Conservation (phyloP, 1,284 basidiomycete species). For the Moniliella sp. region DNA sequence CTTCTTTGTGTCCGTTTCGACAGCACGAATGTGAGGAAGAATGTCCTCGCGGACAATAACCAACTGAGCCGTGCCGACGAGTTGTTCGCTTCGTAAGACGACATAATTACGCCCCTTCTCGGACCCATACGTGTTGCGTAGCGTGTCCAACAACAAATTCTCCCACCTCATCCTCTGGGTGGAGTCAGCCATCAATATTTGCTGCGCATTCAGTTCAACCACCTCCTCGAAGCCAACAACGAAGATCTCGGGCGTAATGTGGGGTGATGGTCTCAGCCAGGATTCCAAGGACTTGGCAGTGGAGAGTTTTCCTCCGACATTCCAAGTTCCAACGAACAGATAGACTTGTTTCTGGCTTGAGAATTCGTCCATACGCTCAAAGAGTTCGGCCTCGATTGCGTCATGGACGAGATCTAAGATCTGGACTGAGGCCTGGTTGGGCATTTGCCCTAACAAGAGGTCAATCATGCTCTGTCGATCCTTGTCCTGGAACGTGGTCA, state of each 20-base stretch:
- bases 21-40: conserved; percentile 57
- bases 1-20: conserved; percentile 81
- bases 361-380: conserved; percentile 51
- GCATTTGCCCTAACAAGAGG: conserved; percentile 78
- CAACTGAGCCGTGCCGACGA: conserved; percentile 80
- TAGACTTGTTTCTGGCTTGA: conserved; percentile 52
- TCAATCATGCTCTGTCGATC: conserved; percentile 84
- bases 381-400: conserved; percentile 45
- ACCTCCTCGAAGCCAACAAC: conserved; percentile 92
- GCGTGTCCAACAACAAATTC: conserved; percentile 52
- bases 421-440: conserved; percentile 47
- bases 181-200: conserved; percentile 75
- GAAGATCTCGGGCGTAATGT: conserved; percentile 53
- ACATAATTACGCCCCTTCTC: conserved; percentile 55
- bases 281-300: conserved; percentile 68
- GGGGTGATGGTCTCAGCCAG: conserved; percentile 57
- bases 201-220: conserved; percentile 81
- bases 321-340: conserved; percentile 80
- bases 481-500: conserved; percentile 93
- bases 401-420: conserved; percentile 64
- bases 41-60: conserved; percentile 59
- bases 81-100: conserved; percentile 71
- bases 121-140: conserved; percentile 43
- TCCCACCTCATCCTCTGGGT: conserved; percentile 63
- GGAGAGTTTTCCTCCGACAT: too few species aligned